Conservation (phyloP, 164 flowering plant genomes). For the Chimonanthus salicifolius region DNA sequence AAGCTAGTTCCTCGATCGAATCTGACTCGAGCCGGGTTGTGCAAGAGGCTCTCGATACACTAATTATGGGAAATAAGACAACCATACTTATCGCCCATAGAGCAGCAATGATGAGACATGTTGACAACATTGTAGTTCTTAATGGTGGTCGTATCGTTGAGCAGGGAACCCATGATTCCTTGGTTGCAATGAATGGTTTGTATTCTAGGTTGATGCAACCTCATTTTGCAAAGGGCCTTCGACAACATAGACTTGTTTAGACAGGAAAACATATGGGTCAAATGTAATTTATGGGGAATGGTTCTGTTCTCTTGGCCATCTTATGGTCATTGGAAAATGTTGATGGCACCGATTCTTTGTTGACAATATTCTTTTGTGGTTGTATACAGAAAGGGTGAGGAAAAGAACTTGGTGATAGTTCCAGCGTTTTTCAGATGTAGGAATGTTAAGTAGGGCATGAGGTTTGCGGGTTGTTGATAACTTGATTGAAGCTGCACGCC, state of each 20-base stretch:
- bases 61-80: slow-evolving; percentile 96
- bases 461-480: slow-evolving; percentile 12
- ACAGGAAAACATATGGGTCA: slow-evolving; percentile 1
- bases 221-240: slow-evolving; percentile 80
- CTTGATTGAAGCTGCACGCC: neutral
- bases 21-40: slow-evolving; percentile 95
- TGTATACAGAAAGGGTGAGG: slow-evolving; percentile 23
- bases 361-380: slow-evolving; percentile 13
- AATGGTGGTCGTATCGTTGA: slow-evolving; percentile 93
- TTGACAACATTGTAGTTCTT: slow-evolving; percentile 92
- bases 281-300: slow-evolving; percentile 13
- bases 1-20: slow-evolving; percentile 92
- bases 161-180: slow-evolving; percentile 84
- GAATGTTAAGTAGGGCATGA: slow-evolving; percentile 21
- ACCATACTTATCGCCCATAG: slow-evolving; percentile 91
- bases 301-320: slow-evolving; percentile 14
- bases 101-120: slow-evolving; percentile 98
- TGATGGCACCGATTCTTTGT: neutral
- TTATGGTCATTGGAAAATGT: neutral
- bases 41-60: slow-evolving; percentile 95
- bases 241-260: slow-evolving; percentile 76
- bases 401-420: slow-evolving; percentile 12
- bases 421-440: slow-evolving; percentile 19
- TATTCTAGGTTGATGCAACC: slow-evolving; percentile 96
- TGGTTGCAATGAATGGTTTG: slow-evolving; percentile 70